phyloP scores from a whole-genome alignment of 2,329 filamentous ascomycete species.

The Chaetomium strumarium region DNA sequence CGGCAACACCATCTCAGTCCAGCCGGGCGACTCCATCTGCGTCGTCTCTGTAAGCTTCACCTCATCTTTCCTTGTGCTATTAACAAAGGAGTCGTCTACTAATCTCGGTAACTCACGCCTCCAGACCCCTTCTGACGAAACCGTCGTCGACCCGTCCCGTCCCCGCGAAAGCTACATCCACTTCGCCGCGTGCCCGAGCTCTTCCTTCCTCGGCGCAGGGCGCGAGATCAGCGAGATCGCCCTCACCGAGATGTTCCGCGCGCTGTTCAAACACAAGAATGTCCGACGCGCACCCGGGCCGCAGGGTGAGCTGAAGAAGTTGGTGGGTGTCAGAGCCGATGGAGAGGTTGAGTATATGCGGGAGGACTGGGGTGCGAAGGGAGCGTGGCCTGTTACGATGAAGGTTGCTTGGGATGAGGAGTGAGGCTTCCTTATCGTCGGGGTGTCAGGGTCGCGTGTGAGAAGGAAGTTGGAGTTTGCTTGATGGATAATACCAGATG shows the following conservation, averaged over 20 bases:
- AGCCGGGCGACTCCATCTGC: conserved; percentile 55
- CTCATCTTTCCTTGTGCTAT: neutral
- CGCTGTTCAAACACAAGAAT: conserved; percentile 55
- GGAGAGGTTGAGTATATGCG: conserved; percentile 58
- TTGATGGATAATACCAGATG: neutral
- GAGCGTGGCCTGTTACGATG: conserved; percentile 47
- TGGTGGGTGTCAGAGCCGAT: conserved; percentile 37
- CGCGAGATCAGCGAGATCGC: conserved; percentile 54
- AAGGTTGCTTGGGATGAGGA: conserved; percentile 46
- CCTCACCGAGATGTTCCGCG: conserved; percentile 62
- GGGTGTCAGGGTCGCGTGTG: neutral
- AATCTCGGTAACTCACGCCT: conserved; percentile 49
- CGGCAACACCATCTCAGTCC: conserved; percentile 44
- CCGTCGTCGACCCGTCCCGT: conserved; percentile 59
- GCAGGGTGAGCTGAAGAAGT: conserved; percentile 63
- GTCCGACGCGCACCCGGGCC: conserved; percentile 56
- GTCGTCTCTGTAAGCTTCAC: conserved; percentile 51
- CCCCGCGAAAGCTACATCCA: conserved; percentile 58
- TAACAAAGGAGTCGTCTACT: neutral
- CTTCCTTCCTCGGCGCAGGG: conserved; percentile 46
- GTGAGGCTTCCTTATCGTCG: neutral
- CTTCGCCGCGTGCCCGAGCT: conserved; percentile 58
- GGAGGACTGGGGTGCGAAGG: conserved; percentile 54
- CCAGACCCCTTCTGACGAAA: conserved; percentile 53
- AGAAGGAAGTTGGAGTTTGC: neutral